Base-by-base conservation (phyloP, 495 filamentous ascomycete species). In the Tuber aestivum region DNA sequence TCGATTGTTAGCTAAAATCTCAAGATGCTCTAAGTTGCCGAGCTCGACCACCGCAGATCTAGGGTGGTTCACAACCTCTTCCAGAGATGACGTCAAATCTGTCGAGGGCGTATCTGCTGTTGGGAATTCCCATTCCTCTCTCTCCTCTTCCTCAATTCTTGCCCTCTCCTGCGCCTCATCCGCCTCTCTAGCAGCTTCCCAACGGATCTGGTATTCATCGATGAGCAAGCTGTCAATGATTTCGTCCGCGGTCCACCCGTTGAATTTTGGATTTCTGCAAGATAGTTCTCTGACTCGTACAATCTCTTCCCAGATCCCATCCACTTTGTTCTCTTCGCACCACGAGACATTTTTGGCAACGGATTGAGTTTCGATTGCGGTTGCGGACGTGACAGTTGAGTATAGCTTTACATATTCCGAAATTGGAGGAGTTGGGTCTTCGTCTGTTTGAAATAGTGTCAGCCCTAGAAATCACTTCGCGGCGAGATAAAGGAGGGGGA, bases 271-370 rank as follows among this genome's bases (percentile, higher is more conserved):
- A 50, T 50, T 50, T 9, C 21, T 0, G 21, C 21, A 9, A 0
- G 7, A 2, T 0, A n/a, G 10, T n/a, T 50, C 48, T 23, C 7
- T n/a, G 2, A n/a, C 7, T n/a, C 6, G 7, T 0, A n/a, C 48
- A 0, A 50, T n/a, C 48, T 8, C 9, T 50, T 7, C 7, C 48
- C 48, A 50, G 9, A 50, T n/a, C 6, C n/a, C 48, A n/a, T 50
- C 48, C 21, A 50, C 21, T 0, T 50, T 8, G 23, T 50, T 50
- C 0, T 50, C 21, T 50, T 10, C 7, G 7, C 10, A n/a, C 48
- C 48, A 50, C 0, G 3, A 7, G 23, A 9, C 5, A n/a, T 23
- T n/a, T 1, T 0, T 50, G 1, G 5, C 0, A 6, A 5, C 1
- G 3, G 45, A 4, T n/a, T n/a, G 18, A 0, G 5, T 7, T 12